A percentile compares a stretch with the other conserved stretches of the same genome.
These are phyloP conservation scores for Naganishia friedmannii DNA, from an alignment of 768 basidiomycete species.

Conservation along the genomic window DNA sequence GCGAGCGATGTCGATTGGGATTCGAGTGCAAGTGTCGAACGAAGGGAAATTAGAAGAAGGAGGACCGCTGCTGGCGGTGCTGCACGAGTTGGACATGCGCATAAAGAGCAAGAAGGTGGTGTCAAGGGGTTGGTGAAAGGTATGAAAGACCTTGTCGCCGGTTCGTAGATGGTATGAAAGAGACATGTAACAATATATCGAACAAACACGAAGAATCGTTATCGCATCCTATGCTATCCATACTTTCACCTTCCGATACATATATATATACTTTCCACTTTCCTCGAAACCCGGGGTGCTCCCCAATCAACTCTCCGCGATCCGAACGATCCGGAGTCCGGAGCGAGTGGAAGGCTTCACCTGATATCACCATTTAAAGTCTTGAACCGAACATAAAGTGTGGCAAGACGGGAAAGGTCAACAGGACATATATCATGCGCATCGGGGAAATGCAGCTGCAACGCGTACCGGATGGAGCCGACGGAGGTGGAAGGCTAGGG, in stretches of 20 bases:
- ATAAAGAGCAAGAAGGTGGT: not conserved
- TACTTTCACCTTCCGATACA: no score
- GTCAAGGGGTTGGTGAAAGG: constrained; percentile 22
- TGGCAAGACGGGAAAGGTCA: not conserved
- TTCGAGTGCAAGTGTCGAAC: constrained; percentile 40
- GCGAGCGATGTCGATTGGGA: constrained; percentile 54
- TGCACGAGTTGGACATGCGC: not conserved
- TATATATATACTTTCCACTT: no score
- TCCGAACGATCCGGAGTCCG: not conserved
- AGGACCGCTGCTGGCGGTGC: not conserved
- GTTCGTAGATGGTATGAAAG: not conserved
- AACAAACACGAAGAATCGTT: no score
- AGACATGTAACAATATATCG: no score
- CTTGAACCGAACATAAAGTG: not conserved
- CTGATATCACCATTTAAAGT: not conserved
- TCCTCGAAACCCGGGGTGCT: not conserved
- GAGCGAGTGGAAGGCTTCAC: no score
- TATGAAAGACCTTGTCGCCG: constrained; percentile 9
- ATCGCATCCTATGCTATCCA: no score
- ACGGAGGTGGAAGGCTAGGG: constrained; percentile 35
- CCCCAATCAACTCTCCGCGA: not conserved
- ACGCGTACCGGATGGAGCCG: constrained; percentile 37
- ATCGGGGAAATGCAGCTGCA: constrained; percentile 32
- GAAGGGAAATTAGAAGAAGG: constrained; percentile 2
- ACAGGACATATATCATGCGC: not conserved